Evolutionary conservation across 768 basidiomycete genomes (phyloP), one percentile per base, ranked within the genome.

Genomic region (Coprinopsis cinerea): DNA sequence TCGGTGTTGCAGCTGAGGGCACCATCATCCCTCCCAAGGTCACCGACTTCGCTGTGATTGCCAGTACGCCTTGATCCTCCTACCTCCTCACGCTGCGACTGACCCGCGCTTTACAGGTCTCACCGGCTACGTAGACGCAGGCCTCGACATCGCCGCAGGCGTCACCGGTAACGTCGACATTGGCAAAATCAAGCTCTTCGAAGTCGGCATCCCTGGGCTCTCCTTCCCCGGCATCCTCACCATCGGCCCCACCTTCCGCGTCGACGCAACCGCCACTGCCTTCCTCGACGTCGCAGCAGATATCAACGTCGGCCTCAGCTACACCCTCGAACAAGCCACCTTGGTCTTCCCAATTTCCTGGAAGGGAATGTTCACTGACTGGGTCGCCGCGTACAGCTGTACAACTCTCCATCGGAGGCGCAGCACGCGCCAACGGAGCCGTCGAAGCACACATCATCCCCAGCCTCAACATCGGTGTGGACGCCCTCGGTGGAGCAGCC

Each of bases 161-260:
- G 64, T 70, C 2, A 58, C 64, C 40, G 77, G 72, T 0, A 60
- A 61, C 1, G 49, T 77, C n/a, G 71, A 74, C 52, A 68, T 73
- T 0, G 75, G 72, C 4, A 67, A 67, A 34, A 60, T 74, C 42
- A 54, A 58, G 15, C 56, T 51, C 2, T 28, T 51, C 34, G 43
- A 51, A n/a, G 37, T 51, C 15, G 32, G 43, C 14, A 39, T 45
- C 13, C 27, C 30, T 2, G 49, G 43, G 15, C 35, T 51, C 11
- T 23, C 44, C 15, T 37, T 51, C 26, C 49, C 49, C n/a, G 49
- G 49, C 5, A 45, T 51, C 22, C 17, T 51, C 20, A 26, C 49
- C 11, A 44, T 51, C 28, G 49, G 49, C 24, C 49, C 49, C 2
- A 25, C 36, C 7, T 51, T 51, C 34, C 34, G 27, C n/a, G 30